A percentile compares a stretch with the other conserved stretches of the same genome.
Conservation (phyloP, 2,329 filamentous ascomycete species). For the Aspergillus melleus region DNA sequence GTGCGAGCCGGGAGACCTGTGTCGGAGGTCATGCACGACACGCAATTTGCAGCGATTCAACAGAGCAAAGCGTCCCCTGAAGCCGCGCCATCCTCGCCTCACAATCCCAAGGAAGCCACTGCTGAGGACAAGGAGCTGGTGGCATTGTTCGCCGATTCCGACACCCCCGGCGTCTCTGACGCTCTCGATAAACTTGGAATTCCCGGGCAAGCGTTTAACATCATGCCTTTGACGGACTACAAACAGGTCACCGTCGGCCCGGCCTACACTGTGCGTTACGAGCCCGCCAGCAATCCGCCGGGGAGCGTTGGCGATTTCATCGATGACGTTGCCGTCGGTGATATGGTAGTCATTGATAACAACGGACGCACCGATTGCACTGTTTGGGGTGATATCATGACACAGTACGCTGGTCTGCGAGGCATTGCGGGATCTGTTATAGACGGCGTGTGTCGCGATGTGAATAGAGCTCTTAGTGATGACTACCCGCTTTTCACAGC, state of each 20-base stretch:
- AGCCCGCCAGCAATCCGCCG: constrained; percentile 19
- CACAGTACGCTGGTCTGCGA: constrained; percentile 33
- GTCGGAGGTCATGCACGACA: constrained; percentile 23
- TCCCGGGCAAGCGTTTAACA: constrained; percentile 16
- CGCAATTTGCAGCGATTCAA: constrained; percentile 20
- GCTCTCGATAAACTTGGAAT: constrained; percentile 25
- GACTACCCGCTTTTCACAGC: constrained; percentile 32
- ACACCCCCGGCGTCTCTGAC: constrained; percentile 22
- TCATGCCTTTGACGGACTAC: constrained; percentile 27
- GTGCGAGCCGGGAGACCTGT: constrained; percentile 18
- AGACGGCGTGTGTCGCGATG: constrained; percentile 35
- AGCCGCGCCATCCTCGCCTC: background rate
- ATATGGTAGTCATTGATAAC: constrained; percentile 37
- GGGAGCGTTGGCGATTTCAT: constrained; percentile 36
- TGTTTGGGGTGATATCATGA: constrained; percentile 41
- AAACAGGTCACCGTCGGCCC: constrained; percentile 31
- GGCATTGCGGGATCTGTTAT: constrained; percentile 35
- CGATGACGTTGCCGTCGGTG: constrained; percentile 31
- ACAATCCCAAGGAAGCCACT: constrained; percentile 11
- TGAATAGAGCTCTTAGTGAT: constrained; percentile 29
- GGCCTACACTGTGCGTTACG: constrained; percentile 36
- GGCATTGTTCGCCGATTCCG: constrained; percentile 17
- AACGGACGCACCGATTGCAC: constrained; percentile 36
- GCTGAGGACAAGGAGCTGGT: constrained; percentile 17
- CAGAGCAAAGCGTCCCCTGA: too few species aligned